Evolutionary conservation across 2,329 filamentous ascomycete species (phyloP), one percentile per base, ranked within the genome.

Genomic region (Arthrobotrys entomopaga): DNA sequence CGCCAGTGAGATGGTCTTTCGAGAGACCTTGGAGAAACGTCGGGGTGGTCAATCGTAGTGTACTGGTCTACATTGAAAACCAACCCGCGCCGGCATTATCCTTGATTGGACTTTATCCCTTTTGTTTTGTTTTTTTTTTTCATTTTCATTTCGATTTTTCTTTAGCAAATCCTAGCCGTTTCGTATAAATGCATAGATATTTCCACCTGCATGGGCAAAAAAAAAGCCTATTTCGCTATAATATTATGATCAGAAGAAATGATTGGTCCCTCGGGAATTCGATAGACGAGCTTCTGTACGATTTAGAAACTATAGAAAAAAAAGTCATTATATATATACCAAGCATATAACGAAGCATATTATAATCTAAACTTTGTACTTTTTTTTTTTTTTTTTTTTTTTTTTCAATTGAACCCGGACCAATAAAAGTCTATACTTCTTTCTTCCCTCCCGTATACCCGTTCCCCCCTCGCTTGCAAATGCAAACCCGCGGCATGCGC

Each of bases 1-100:
- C 63, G 95, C 93, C 0, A 90, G 89, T 8, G 91, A 96, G 82
- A 86, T 85, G 56, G 79, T 97, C 78, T 85, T 88, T 79, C 83
- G 84, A 77, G 86, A 91, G 81, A 87, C 92, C 59, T 80, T 92
- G 73, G 87, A 89, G 78, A 85, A 86, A 80, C 85, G 89, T 81
- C 84, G 86, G 78, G 81, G 80, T 75, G 73, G 73, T 54, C 40
- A 58, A 20, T 65, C 54, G 10, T 74, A 53, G 43, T 78, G 79
- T 13, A 40, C 13, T 40, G 7, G 34, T 7, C 34, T 13, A 40
- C 34, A n/a, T n/a, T n/a, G n/a, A n/a, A n/a, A n/a, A n/a, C n/a
- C n/a, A n/a, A n/a, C n/a, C 29, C 29, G 29, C n/a, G 29, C 29
- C 29, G 29, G 29, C 29, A 34, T 8, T 10, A 34, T 34, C 29